A percentile compares a stretch with the other conserved stretches of the same genome.
These are phyloP conservation scores for Guadua angustifolia DNA, from an alignment of 176 grass and related monocot genomes.

Conservation along the genomic window DNA sequence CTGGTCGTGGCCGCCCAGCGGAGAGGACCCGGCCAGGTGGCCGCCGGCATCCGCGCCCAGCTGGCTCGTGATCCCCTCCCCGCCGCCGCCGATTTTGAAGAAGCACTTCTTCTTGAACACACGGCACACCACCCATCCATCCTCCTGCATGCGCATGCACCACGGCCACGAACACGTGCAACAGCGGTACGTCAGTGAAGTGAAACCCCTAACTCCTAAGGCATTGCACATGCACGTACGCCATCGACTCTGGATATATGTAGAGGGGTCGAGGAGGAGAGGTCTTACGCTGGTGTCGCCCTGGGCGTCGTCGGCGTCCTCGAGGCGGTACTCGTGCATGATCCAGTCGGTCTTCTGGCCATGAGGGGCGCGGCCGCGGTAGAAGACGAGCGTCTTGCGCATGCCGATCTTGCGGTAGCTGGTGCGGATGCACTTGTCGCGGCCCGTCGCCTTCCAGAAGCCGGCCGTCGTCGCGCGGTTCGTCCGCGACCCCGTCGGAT, in stretches of 20 bases:
- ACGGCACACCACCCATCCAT: conserved; percentile 95
- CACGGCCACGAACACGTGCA: too few species aligned
- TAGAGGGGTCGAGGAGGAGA: neutral
- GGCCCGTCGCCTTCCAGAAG: conserved; percentile 97
- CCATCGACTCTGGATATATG: too few species aligned
- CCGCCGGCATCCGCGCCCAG: conserved; percentile 35
- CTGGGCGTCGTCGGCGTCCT: conserved; percentile 69
- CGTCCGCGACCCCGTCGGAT: conserved; percentile 92
- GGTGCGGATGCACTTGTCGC: conserved; percentile 99
- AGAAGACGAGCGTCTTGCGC: conserved; percentile 99
- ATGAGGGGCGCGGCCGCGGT: conserved; percentile 91
- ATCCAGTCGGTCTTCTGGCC: conserved; percentile 97
- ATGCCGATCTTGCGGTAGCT: conserved; percentile 96
- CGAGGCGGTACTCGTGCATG: conserved; percentile 88
- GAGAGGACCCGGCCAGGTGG: conserved; percentile 48
- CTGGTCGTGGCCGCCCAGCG: conserved; percentile 48
- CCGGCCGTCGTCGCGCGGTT: conserved; percentile 86
- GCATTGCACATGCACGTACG: neutral
- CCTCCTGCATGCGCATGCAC: conserved; percentile 60
- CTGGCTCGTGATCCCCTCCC: conserved; percentile 53
- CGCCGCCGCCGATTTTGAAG: conserved; percentile 70
- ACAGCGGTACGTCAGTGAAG: neutral
- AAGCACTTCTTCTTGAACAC: conserved; percentile 99
- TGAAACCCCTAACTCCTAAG: neutral
- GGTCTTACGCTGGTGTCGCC: conserved; percentile 49